Percentiles rank a stretch among this genome's conserved stretches.
Evolutionary conservation across 257 asterid genomes (phyloP).

Genomic region (Solanum pimpinellifolium): DNA sequence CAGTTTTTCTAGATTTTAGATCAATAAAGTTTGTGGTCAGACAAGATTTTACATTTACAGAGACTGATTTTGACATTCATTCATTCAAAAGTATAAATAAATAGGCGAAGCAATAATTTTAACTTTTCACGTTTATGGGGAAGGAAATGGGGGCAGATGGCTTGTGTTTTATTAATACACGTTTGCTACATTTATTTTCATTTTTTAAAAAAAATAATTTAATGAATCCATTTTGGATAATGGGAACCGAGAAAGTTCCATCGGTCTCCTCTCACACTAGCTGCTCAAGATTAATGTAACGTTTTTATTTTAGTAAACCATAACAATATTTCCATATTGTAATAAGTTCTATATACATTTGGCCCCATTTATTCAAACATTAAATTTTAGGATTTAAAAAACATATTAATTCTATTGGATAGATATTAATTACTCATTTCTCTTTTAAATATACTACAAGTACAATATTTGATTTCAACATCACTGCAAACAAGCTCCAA

Average conservation of each 20-base stretch:
- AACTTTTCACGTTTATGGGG: no score
- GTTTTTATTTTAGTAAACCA: no score
- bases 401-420: not conserved
- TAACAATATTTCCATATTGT: no score
- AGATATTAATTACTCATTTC: not conserved
- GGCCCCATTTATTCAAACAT: no score
- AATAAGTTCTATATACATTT: no score
- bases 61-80: not conserved
- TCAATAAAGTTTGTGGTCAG: not conserved
- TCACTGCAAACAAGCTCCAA: not conserved
- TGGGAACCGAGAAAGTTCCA: not conserved
- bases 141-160: not conserved
- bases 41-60: not conserved
- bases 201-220: no score
- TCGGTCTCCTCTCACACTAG: not conserved
- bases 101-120: no score
- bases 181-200: not conserved
- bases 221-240: not conserved
- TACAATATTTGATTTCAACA: not conserved
- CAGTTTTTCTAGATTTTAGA: not conserved
- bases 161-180: not conserved
- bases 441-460: not conserved
- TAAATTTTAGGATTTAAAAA: not conserved
- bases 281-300: not conserved
- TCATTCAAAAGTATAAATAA: not conserved